A percentile compares a stretch with the other conserved stretches of the same genome.
These are phyloP conservation scores for Pichia sp. DNA, from an alignment of 1,139 yeast species.

Conservation along the genomic window DNA sequence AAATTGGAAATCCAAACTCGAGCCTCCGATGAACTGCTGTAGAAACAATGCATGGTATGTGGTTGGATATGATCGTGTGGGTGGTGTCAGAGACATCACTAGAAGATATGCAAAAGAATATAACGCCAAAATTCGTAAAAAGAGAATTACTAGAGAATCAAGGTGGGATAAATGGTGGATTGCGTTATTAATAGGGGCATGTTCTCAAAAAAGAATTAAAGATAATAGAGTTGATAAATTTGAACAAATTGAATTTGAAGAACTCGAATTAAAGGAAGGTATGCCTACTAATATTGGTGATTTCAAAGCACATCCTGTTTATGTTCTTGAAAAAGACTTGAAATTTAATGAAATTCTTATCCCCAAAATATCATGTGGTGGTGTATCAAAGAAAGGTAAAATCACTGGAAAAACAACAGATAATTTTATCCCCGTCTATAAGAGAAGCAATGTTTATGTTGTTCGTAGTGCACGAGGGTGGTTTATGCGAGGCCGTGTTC, in stretches of 20 bases:
- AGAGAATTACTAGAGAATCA: conserved; percentile 61
- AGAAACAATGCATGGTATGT: conserved; percentile 70
- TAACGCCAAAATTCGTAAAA: conserved; percentile 74
- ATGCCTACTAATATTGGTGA: conserved; percentile 85
- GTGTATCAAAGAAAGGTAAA: conserved; percentile 44
- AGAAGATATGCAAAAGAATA: conserved; percentile 70
- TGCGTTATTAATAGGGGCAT: conserved; percentile 38
- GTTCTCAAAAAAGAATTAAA: conserved; percentile 33
- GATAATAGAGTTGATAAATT: conserved; percentile 55
- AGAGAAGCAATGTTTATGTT: conserved; percentile 58
- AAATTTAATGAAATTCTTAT: conserved; percentile 67
- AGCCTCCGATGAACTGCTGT: conserved; percentile 66
- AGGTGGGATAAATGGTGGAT: conserved; percentile 67
- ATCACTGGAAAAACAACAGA: conserved; percentile 33
- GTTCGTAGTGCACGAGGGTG: conserved; percentile 80
- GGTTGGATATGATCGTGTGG: conserved; percentile 67
- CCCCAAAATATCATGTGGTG: conserved; percentile 76
- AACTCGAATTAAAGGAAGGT: conserved; percentile 72
- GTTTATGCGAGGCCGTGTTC: conserved; percentile 77
- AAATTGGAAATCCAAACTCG: conserved; percentile 59
- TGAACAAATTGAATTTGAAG: conserved; percentile 69
- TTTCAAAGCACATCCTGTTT: conserved; percentile 86
- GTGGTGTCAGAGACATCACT: conserved; percentile 78
- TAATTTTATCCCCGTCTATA: conserved; percentile 57
- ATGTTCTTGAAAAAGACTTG: conserved; percentile 74